Conservation (phyloP, 805 yeast genomes). For the Phaffomyces opuntiae region DNA sequence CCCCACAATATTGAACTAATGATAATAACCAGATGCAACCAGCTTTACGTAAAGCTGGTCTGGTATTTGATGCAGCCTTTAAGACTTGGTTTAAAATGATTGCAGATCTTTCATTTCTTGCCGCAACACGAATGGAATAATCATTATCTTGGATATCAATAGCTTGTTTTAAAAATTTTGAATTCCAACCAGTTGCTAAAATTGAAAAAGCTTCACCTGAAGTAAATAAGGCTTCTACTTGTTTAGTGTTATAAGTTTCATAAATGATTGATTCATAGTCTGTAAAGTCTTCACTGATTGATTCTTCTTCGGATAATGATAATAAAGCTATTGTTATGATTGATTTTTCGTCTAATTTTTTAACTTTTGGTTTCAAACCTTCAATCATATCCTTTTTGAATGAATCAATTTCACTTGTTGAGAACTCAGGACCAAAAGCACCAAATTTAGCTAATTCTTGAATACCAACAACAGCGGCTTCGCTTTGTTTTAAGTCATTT, state of each 20-base stretch:
- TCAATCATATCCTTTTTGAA: conserved; percentile 23
- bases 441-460: conserved; percentile 35
- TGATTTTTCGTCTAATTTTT: conserved; percentile 53
- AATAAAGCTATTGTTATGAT: conserved; percentile 50
- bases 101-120: conserved; percentile 11
- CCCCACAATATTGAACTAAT: conserved; percentile 65
- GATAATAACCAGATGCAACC: conserved; percentile 85
- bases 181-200: conserved; percentile 69
- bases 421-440: conserved; percentile 20
- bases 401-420: conserved; percentile 13
- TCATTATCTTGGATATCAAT: conserved; percentile 42
- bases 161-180: conserved; percentile 43
- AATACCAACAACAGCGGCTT: conserved; percentile 21
- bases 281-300: conserved; percentile 24
- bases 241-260: conserved; percentile 58
- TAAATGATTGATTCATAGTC: conserved; percentile 35
- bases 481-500: conserved; percentile 5
- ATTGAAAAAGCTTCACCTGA: conserved; percentile 80
- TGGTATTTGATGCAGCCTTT: conserved; percentile 49
- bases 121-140: not conserved
- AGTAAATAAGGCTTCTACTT: conserved; percentile 67
- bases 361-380: conserved; percentile 33
- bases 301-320: conserved; percentile 30
- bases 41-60: conserved; percentile 68
- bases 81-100: conserved; percentile 44